Base-by-base conservation (phyloP, 2,329 filamentous ascomycete species). In the Penicillium sp. region DNA sequence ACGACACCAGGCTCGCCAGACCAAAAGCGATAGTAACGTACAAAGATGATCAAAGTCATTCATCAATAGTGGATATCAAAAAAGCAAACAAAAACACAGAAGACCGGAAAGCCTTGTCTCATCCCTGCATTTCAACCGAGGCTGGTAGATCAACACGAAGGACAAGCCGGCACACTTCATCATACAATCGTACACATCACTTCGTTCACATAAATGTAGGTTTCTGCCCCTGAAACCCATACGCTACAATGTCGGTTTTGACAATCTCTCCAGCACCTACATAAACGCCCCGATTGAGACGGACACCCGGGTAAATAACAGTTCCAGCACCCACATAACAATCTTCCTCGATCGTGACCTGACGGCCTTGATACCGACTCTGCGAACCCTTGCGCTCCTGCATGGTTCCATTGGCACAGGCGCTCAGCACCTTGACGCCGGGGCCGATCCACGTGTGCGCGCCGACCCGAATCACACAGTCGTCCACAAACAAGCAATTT, bases 401-500 rank as follows among this genome's bases (percentile, higher is more conserved):
- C 27, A 88, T 85, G 69, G 95, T 91, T 13, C 87, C 86, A 40
- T 86, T 86, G 46, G 89, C 81, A 40, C 86, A 88, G 32, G 87
- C 85, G 14, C 89, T 92, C 68, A 91, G 90, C 62, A 97, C 89
- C 60, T 86, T 93, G 54, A 97, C 93, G 63, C 92, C 91, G 0
- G 91, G 89, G 2, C 91, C 91, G 60, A 92, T 87, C 73, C 74
- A 77, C 1, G 68, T 88, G 65, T 75, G 77, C 57, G 90, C 85
- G 2, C 92, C 92, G 66, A 97, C 92, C 44, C 80, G 86, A 56
- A 97, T 89, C 59, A 87, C 82, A 69, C 87, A 89, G n/a, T 92
- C 87, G 70, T 99, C 94, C 52, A 92, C 85, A 67, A 97, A 88
- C 24, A 86, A 87, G 73, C 92, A 97, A 66, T 91, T 89, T 52